These are phyloP conservation scores for Tetradesmus obliquus DNA, from an alignment of 139 green algal genomes.

Conservation along the genomic window DNA sequence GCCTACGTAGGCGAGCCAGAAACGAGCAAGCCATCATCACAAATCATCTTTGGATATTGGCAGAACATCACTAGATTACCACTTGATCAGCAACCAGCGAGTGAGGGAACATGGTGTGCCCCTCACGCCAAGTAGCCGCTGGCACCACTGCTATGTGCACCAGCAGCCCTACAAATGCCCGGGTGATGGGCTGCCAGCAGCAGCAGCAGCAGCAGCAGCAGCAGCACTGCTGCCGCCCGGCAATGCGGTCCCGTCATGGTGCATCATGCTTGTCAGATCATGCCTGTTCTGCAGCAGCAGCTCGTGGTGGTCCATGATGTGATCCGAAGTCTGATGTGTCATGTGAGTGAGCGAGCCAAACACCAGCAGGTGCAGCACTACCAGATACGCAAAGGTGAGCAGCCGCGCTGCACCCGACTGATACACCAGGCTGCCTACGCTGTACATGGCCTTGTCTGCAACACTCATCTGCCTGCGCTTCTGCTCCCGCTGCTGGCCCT, in stretches of 20 bases:
- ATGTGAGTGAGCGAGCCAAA: constrained; percentile 69
- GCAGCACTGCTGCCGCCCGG: not conserved
- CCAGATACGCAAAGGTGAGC: constrained; percentile 88
- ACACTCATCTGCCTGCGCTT: constrained; percentile 45
- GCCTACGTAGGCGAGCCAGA: too few relatives aligned
- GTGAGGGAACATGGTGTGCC: too few relatives aligned
- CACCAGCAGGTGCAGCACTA: constrained; percentile 89
- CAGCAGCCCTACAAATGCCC: not conserved
- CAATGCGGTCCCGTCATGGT: not conserved
- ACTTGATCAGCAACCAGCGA: too few relatives aligned
- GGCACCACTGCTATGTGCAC: not conserved
- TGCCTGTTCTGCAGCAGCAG: constrained; percentile 36
- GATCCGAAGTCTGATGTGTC: constrained; percentile 50
- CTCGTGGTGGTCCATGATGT: constrained; percentile 40
- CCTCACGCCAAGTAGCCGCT: not conserved
- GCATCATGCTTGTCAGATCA: constrained; percentile 47
- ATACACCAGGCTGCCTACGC: constrained; percentile 72
- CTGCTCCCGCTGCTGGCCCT: constrained; percentile 48
- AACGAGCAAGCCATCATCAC: too few relatives aligned
- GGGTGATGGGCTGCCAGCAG: not conserved
- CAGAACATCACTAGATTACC: too few relatives aligned
- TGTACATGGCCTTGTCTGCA: constrained; percentile 55
- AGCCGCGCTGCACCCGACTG: constrained; percentile 67
- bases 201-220: constrained; percentile 9
- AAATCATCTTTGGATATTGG: too few relatives aligned